Evolutionary conservation across 78 protist genomes (phyloP), one percentile per base, ranked within the genome.

Genomic region (Guillardia theta): DNA sequence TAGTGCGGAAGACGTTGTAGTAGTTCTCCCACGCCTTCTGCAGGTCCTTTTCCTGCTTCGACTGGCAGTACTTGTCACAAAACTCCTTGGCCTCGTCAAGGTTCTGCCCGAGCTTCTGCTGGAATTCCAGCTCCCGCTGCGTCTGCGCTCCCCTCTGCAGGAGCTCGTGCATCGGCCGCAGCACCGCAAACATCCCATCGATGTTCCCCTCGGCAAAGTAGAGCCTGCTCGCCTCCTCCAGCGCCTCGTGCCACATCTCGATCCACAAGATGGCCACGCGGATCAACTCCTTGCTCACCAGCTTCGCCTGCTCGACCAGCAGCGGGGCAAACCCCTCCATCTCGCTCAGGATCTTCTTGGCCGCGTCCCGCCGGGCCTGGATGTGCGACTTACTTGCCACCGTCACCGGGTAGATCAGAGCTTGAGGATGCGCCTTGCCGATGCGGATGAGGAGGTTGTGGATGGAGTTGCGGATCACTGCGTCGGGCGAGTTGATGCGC

Each of bases 161-260:
- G 96, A 95, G 90, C 54, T 93, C 96, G 95, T 98, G 99, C 88
- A 99, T 97, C 62, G 99, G 98, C 50, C 46, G 95, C 33, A 99
- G 96, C 44, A 95, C 94, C 12, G 94, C 88, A 39, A 41, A n/a
- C 92, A 21, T 18, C 64, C 96, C 99, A 43, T 96, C 97, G 46
- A 96, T 83, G 95, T 98, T 93, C 64, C 96, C 94, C 4, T 97
- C 98, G 4, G 96, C 99, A 64, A 98, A 98, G 96, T 95, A 98
- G 64, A 94, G 96, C 30, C 99, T 93, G 10, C 97, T 92, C 2
- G 99, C 99, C 93, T 98, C 99, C 92, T 99, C 99, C 12, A 99
- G 46, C 27, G 98, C 99, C 95, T 98, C 99, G 93, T 97, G 97
- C 99, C 99, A 99, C 98, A 95, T 4, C 78, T 99, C 99, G 77